Base-by-base conservation (phyloP, 805 yeast species). In the Candida xyloterini region DNA sequence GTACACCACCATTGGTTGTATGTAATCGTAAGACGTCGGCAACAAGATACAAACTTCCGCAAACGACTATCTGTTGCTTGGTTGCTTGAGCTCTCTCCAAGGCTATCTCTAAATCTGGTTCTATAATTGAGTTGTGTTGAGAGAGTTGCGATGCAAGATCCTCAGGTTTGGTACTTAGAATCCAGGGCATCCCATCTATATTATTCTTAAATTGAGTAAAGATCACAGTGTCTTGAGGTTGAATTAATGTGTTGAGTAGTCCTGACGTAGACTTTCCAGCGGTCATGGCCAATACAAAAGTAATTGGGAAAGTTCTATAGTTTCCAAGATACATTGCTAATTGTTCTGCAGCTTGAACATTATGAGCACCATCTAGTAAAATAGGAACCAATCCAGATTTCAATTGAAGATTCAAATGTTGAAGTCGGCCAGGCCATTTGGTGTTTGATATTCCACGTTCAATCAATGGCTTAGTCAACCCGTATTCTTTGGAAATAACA, bases 131-230 rank as follows among this genome's bases (percentile, higher is more conserved):
- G 23, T 63, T 13, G 3, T 69, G 48, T n/a, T 33, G 36, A 20
- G 31, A 51, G 48, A 40, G 45, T 44, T 34, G 38, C 7, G 11
- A 38, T 35, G 42, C 44, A 25, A 81, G 53, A 13, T 58, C 63
- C 1, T 42, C 51, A 1, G 67, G 53, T 4, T 56, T 52, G 46
- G 67, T 69, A 1, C 90, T 64, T 29, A 68, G 53, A 5, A 93
- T 79, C 98, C 98, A 93, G 0, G 98, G 96, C 99, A 93, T 93
- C 0, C 87, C 83, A 10, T 82, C 90, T 0, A 95, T 91, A 2
- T 45, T 48, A 1, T 65, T 52, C 2, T 79, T 74, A 57, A 90
- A 93, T 23, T 66, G 56, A 0, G 91, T 79, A 1, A 81, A 71
- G 1, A 82, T 62, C 0, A 90, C 74, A 2, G 65, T 59, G 52